Base-by-base conservation (phyloP, 208 protist genomes). In the Leishmania major region DNA sequence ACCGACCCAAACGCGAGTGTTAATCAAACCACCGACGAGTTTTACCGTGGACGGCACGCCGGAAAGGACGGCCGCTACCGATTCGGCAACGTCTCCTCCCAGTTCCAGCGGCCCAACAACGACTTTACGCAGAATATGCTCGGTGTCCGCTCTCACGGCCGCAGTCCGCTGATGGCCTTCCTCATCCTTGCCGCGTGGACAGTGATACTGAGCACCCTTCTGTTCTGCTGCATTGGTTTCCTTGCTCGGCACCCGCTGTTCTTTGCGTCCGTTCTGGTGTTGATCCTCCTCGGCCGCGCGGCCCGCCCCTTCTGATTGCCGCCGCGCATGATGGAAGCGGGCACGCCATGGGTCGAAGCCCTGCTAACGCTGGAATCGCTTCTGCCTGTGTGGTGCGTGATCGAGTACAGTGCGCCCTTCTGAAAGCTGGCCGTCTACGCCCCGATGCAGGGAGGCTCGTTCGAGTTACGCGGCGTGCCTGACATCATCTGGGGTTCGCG, bases 221-320 rank as follows among this genome's bases (percentile, higher is more conserved):
- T 92, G 37, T 89, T 91, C 77, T 87, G 74, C 53, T 78, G 78
- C 25, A 88, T 93, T 67, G 78, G 84, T 51, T 91, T 97, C 60
- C 67, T 95, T 43, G 74, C 89, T 28, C 89, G 87, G 45, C 94
- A 97, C 78, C 94, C 94, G 5, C 81, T 96, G 62, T 95, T 97
- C 84, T 86, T 80, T 7, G 73, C 90, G 31, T 85, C 90, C 1
- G 83, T 97, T 3, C 55, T 95, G 3, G 87, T 94, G 60, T 84
- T 97, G n/a, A 53, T 93, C 22, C 51, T 94, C 15, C 73, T 89
- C 28, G 85, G 87, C 43, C 88, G 91, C n/a, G 51, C 84, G 7
- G 80, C 89, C 6, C 82, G 84, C 37, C 83, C 60, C 84, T 93
- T 83, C 84, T 70, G 82, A 79, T 43, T 22, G 43, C 45, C 45